Evolutionary conservation across 805 yeast species (phyloP).

Genomic region (Candida argentea): DNA sequence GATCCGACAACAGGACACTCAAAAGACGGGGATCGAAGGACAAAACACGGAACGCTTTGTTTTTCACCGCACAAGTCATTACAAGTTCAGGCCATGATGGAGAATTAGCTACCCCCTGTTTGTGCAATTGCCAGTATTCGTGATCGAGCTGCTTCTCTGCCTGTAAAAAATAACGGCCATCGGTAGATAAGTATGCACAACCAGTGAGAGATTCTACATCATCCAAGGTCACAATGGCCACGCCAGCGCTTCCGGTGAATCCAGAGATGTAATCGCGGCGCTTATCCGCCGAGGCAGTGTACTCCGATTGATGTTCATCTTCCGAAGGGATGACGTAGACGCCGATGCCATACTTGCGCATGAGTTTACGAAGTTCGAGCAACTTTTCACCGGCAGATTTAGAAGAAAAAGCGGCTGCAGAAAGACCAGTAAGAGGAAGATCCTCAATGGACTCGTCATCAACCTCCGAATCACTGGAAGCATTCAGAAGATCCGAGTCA

Average conservation of each 20-base stretch:
- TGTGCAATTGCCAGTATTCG: conserved; percentile 64
- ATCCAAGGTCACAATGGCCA: conserved; percentile 64
- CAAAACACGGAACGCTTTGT: conserved; percentile 39
- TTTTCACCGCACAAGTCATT: conserved; percentile 44
- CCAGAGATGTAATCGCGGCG: conserved; percentile 78
- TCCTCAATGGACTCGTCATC: conserved; percentile 15
- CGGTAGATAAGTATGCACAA: conserved; percentile 78
- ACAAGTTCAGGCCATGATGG: conserved; percentile 76
- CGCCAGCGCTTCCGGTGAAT: conserved; percentile 89
- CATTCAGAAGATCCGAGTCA: conserved; percentile 3
- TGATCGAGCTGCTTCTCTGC: conserved; percentile 74
- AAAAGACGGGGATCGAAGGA: conserved; percentile 81
- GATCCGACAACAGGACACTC: conserved; percentile 36
- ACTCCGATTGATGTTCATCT: conserved; percentile 91
- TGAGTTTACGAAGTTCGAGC: conserved; percentile 46
- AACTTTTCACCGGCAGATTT: conserved; percentile 34
- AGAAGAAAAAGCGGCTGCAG: conserved; percentile 1
- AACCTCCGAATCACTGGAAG: conserved; percentile 10
- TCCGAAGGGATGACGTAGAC: conserved; percentile 78
- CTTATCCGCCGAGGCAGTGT: conserved; percentile 72
- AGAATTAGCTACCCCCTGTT: conserved; percentile 64
- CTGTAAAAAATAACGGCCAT: conserved; percentile 90
- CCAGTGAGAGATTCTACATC: conserved; percentile 39
- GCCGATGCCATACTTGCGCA: conserved; percentile 55
- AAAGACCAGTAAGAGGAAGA: conserved; percentile 11